Conservation (phyloP, 495 filamentous ascomycete species). For the Apodospora peruviana region DNA sequence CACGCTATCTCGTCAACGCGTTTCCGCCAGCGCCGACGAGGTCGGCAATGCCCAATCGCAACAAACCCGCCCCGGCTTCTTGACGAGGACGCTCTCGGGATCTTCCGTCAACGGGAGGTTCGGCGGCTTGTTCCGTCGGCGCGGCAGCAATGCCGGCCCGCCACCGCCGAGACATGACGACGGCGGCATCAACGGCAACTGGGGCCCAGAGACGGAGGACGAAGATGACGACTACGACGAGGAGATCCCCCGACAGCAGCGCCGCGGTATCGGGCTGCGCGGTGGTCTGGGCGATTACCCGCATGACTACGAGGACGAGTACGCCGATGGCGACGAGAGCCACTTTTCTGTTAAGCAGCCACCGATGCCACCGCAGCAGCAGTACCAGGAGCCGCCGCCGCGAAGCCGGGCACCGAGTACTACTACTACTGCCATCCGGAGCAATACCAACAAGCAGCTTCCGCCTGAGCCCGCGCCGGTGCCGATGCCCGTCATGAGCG, state of each 20-base stretch:
- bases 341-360: constrained; percentile 33
- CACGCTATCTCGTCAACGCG: constrained; percentile 33
- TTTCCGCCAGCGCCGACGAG: constrained; percentile 34
- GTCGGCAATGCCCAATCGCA: constrained; percentile 29
- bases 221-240: constrained; percentile 24
- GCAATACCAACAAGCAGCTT: neutral
- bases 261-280: constrained; percentile 25
- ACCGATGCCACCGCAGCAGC: neutral
- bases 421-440: too few relatives aligned
- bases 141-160: constrained; percentile 46
- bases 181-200: constrained; percentile 47
- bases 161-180: constrained; percentile 31
- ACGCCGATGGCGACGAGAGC: constrained; percentile 37
- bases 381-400: neutral
- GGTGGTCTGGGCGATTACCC: constrained; percentile 26
- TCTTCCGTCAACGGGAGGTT: constrained; percentile 20
- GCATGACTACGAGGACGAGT: constrained; percentile 24
- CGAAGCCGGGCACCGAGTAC: too few relatives aligned
- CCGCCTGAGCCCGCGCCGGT: neutral
- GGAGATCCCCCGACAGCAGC: constrained; percentile 4
- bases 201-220: constrained; percentile 35
- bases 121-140: constrained; percentile 46
- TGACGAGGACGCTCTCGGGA: constrained; percentile 44
- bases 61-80: constrained; percentile 55
- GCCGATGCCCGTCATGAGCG: constrained; percentile 9